Percentiles rank a stretch among this genome's conserved stretches.
Conservation (phyloP, 805 yeast species). For the Suhomyces pyralidae region DNA sequence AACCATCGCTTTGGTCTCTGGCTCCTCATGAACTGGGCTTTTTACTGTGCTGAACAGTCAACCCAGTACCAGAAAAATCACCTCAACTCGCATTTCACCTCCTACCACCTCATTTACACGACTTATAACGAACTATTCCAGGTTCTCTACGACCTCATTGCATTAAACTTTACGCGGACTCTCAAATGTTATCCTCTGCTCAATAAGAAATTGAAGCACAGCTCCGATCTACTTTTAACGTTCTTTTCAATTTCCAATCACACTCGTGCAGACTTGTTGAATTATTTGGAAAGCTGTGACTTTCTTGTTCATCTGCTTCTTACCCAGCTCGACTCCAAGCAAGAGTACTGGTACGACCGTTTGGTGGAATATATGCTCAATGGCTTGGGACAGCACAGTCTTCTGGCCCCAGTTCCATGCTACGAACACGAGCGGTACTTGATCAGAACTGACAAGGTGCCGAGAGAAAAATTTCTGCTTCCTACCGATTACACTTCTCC, state of each 20-base stretch:
- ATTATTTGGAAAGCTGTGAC: conserved; percentile 7
- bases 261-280: conserved; percentile 1
- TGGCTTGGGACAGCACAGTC: conserved; percentile 21
- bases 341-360: conserved; percentile 28
- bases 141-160: conserved; percentile 20
- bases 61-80: conserved; percentile 16
- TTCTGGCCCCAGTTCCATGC: conserved; percentile 20
- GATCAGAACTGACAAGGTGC: conserved; percentile 18
- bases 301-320: conserved; percentile 14
- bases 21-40: conserved; percentile 34
- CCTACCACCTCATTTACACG: conserved; percentile 22
- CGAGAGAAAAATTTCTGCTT: conserved; percentile 9
- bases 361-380: conserved; percentile 25
- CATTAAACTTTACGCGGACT: conserved; percentile 11
- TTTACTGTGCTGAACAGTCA: conserved; percentile 32
- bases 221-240: neutral
- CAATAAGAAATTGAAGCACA: neutral
- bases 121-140: conserved; percentile 19
- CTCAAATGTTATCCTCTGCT: conserved; percentile 4
- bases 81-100: conserved; percentile 16
- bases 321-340: conserved; percentile 18
- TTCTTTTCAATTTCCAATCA: conserved; percentile 5
- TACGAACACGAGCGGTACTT: conserved; percentile 24
- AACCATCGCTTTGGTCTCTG: conserved; percentile 23
- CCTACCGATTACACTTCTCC: conserved; percentile 1